Conservation (phyloP, 2,329 filamentous ascomycete genomes). For the Volutella citrinella region DNA sequence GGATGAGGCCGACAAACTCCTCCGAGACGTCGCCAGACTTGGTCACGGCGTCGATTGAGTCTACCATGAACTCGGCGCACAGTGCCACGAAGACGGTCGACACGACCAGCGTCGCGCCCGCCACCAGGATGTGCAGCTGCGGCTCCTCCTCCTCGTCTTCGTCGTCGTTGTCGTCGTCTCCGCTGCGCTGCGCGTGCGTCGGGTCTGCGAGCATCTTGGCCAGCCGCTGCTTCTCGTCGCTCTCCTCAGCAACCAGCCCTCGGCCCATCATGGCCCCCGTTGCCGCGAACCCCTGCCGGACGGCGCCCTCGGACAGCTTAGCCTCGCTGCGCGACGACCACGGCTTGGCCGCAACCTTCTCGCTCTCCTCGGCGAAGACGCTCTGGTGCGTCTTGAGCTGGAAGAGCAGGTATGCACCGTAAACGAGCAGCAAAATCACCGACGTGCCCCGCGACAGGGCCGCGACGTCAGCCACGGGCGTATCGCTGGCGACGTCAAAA, state of each 20-base stretch:
- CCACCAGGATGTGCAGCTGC: conserved; percentile 68
- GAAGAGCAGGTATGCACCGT: conserved; percentile 81
- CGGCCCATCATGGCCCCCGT: conserved; percentile 38
- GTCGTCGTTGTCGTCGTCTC: no score
- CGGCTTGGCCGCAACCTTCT: conserved; percentile 67
- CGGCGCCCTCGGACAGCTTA: conserved; percentile 28
- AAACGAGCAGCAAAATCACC: conserved; percentile 80
- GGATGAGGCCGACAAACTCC: conserved; percentile 76
- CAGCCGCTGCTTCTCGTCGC: conserved; percentile 43
- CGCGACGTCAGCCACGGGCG: conserved; percentile 49
- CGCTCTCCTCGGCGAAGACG: conserved; percentile 76
- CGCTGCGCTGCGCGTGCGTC: conserved; percentile 25
- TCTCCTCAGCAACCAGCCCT: conserved; percentile 27
- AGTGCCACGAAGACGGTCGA: conserved; percentile 78
- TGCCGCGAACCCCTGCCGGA: conserved; percentile 39
- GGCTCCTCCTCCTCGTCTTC: conserved; percentile 74
- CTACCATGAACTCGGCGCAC: conserved; percentile 77
- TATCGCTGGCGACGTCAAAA: conserved; percentile 57
- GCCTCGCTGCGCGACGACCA: conserved; percentile 33
- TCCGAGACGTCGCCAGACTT: conserved; percentile 58
- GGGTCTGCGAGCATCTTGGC: conserved; percentile 44
- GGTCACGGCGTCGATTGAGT: conserved; percentile 68
- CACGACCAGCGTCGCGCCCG: conserved; percentile 66
- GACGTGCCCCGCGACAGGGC: conserved; percentile 69
- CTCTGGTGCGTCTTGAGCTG: conserved; percentile 81